Base-by-base conservation (phyloP, 2,329 filamentous ascomycete genomes). In the Verticillium isaacii region DNA sequence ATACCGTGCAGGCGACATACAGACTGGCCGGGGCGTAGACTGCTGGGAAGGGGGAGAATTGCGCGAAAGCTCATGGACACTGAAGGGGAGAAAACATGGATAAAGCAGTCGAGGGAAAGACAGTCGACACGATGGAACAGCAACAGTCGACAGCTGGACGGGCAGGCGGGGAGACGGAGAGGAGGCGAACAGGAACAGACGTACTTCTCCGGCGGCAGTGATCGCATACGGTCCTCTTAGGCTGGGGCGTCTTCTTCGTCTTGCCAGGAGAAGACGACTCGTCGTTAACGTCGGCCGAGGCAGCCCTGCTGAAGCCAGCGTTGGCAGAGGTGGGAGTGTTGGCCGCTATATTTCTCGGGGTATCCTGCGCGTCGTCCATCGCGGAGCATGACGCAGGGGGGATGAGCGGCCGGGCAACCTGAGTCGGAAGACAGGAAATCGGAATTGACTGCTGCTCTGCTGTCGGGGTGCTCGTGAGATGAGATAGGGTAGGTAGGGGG, bases 181-280 rank as follows among this genome's bases (percentile, higher is more conserved):
- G 34, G 34, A 36, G 34, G 34, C 34, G 34, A 36, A 36, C 34
- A 36, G 14, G 2, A 36, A 36, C 17, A 57, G 41, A 71, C 77
- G 64, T 73, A 78, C 78, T 71, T 65, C 78, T 71, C 66, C 75
- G 69, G 60, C 78, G 74, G 67, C 78, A 80, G 64, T 80, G 76
- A 63, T 80, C 78, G 67, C 78, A 80, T 37, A 80, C 78, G 34
- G 73, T 79, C 41, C 77, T 73, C 63, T 73, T 75, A 32, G 66
- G 52, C 52, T 62, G 62, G 34, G 64, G 62, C 59, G 60, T 60
- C 57, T 64, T 60, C 60, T 37, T 63, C 59, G 36, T 59, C 39
- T 58, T 50, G 56, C 37, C 64, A 5, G 64, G 65, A 41, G 62
- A 65, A 37, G 25, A 32, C 23, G 32, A 39, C 58, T 66, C 64